Evolutionary conservation across 352 stramenopile species (phyloP), one percentile per base, ranked within the genome.

Genomic region (Phytophthora fragariae): DNA sequence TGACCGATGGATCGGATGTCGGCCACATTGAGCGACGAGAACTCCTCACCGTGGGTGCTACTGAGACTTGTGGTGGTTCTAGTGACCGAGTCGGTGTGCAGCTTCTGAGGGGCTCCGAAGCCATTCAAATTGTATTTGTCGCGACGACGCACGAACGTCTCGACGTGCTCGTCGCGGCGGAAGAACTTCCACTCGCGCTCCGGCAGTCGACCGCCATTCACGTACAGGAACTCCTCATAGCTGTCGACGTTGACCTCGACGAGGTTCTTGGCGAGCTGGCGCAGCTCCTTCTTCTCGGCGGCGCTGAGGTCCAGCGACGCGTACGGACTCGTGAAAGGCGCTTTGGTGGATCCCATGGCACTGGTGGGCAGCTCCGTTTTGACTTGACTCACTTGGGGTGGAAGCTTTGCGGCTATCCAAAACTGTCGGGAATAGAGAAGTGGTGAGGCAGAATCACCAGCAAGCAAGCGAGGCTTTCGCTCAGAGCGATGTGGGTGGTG

Each of bases 161-260:
- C 62, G 37, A 68, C 62, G 27, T 68, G 62, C 24, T 68, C 62
- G 52, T 68, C 62, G 21, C 62, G 62, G 19, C 62, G 62, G 37
- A 62, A 56, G 52, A 62, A 68, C 52, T 68, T 68, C 62, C 62
- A 68, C 39, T 68, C 62, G 52, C 27, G 35, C 12, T 68, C 50
- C 10, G 62, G 62, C 10, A 68, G 62, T 1, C 29, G 15, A 4
- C 62, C 52, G 1, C 47, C 62, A 37, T 68, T 52, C 35, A 49
- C 52, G 35, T 58, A 54, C 50, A 68, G 39, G 17, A 68, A 68
- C 52, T 68, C 62, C 27, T 68, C 62, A 52, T 62, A 68, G 62
- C 62, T 68, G 62, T 62, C 62, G n/a, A 68, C 53, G n/a, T 68
- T 68, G 35, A 68, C 62, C 27, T 68, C 62, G 6, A 68, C 19